Conservation (phyloP, 305 asterid genomes). For the Solanum hybrid region DNA sequence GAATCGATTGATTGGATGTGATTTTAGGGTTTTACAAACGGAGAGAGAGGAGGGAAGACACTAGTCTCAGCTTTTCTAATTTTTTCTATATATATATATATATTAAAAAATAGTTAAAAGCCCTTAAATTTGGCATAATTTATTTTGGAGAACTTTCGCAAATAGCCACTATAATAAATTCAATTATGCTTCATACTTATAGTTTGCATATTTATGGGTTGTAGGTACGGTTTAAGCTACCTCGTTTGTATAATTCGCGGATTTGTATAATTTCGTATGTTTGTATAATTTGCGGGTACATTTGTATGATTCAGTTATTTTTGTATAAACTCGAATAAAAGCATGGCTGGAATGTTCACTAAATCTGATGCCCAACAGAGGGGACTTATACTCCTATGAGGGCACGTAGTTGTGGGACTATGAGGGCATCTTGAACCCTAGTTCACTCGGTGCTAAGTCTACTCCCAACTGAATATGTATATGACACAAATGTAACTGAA, state of each 20-base stretch:
- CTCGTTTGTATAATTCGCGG: neutral
- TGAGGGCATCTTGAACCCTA: neutral
- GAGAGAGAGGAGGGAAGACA: neutral
- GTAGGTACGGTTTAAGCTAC: too few species aligned
- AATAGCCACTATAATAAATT: too few species aligned
- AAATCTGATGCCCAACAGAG: neutral
- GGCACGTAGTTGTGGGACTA: neutral
- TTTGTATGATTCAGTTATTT: neutral
- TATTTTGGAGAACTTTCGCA: neutral
- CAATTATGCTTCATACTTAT: too few species aligned
- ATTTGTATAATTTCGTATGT: too few species aligned
- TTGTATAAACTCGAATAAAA: neutral
- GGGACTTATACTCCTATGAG: neutral
- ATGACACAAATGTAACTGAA: neutral
- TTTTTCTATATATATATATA: too few species aligned
- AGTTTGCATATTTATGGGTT: neutral
- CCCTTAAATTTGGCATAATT: neutral
- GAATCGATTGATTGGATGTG: neutral
- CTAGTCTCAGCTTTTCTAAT: neutral
- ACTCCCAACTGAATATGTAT: neutral
- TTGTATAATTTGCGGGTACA: neutral
- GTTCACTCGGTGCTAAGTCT: neutral
- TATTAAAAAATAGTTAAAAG: neutral
- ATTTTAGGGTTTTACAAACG: slow-evolving; percentile 21
- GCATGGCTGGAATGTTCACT: neutral